Evolutionary conservation across 75 land plant species (phyloP).

Genomic region (Pinus tabuliformis): DNA sequence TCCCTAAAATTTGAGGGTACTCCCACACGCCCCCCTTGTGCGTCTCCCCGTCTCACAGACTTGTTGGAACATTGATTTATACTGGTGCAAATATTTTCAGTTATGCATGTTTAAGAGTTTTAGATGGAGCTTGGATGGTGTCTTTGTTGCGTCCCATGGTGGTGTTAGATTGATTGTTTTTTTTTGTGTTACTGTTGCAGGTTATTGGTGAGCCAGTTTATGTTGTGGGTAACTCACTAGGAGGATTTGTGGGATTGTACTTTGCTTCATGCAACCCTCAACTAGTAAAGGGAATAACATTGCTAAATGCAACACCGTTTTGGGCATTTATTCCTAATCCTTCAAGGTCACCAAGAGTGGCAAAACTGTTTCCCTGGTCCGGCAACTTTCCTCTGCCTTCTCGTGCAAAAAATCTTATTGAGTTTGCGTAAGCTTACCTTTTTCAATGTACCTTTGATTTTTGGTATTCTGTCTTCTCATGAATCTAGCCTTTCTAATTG

Average conservation of each 20-base stretch:
- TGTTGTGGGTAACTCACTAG: constrained; percentile 83
- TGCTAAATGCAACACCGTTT: constrained; percentile 90
- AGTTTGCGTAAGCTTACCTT: constrained; percentile 45
- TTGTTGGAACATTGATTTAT: no score
- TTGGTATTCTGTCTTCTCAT: background rate
- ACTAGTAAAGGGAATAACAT: constrained; percentile 70
- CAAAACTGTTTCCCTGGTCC: constrained; percentile 78
- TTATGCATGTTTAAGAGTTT: constrained; percentile 6
- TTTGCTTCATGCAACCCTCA: constrained; percentile 73
- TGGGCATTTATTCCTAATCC: constrained; percentile 90
- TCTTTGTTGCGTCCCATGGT: background rate
- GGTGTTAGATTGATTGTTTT: background rate
- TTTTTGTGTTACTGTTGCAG: constrained; percentile 21
- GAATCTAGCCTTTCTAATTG: background rate
- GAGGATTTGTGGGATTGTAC: constrained; percentile 76
- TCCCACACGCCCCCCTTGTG: no score
- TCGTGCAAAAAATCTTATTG: constrained; percentile 40
- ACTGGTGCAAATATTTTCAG: constrained; percentile 1
- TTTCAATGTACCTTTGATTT: background rate
- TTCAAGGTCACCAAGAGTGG: constrained; percentile 46
- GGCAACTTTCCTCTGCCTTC: constrained; percentile 77
- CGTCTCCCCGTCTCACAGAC: no score
- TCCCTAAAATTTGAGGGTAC: no score
- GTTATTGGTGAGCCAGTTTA: constrained; percentile 87
- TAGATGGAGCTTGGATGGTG: background rate